phyloP scores from a whole-genome alignment of 2,329 filamentous ascomycete species.

The Arthrobotrys sphaeroides region DNA sequence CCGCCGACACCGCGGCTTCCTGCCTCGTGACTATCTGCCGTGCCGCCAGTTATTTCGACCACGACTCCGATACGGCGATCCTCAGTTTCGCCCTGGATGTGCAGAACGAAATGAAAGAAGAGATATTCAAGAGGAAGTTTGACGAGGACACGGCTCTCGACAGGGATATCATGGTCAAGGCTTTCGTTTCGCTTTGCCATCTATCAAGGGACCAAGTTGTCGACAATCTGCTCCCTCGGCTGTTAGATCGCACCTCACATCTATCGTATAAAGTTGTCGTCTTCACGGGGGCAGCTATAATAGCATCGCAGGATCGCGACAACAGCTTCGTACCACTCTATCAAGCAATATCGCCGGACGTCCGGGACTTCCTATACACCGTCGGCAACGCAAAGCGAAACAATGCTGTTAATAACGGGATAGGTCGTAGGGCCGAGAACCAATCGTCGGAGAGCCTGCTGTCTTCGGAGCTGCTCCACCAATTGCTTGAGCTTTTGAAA shows the following conservation, averaged over 20 bases:
- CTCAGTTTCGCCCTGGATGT: slow-evolving; percentile 75
- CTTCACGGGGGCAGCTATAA: slow-evolving; percentile 66
- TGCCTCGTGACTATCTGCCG: slow-evolving; percentile 72
- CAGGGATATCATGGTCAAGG: slow-evolving; percentile 72
- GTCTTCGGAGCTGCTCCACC: slow-evolving; percentile 56
- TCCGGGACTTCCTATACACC: slow-evolving; percentile 57
- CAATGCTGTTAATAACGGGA: slow-evolving; percentile 25
- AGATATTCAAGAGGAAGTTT: slow-evolving; percentile 52
- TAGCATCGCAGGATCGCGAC: slow-evolving; percentile 56
- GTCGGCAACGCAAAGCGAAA: slow-evolving; percentile 47
- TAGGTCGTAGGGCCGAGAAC: slow-evolving; percentile 49
- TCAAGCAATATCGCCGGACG: slow-evolving; percentile 57
- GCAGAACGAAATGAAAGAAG: slow-evolving; percentile 70
- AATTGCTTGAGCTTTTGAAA: slow-evolving; percentile 57
- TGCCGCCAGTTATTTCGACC: slow-evolving; percentile 71
- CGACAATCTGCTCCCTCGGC: slow-evolving; percentile 68
- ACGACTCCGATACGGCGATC: slow-evolving; percentile 71
- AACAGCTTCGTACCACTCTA: slow-evolving; percentile 56
- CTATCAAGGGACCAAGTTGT: slow-evolving; percentile 70
- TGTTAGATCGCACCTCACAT: slow-evolving; percentile 69
- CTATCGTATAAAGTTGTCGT: slow-evolving; percentile 71
- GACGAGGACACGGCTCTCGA: slow-evolving; percentile 67
- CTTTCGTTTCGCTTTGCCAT: slow-evolving; percentile 72
- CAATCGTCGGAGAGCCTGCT: slow-evolving; percentile 57
- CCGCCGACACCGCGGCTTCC: slow-evolving; percentile 70